Percentiles rank a stretch among this genome's conserved stretches.
Evolutionary conservation across 768 basidiomycete species (phyloP).

Genomic region (Tylopilus intermedius): DNA sequence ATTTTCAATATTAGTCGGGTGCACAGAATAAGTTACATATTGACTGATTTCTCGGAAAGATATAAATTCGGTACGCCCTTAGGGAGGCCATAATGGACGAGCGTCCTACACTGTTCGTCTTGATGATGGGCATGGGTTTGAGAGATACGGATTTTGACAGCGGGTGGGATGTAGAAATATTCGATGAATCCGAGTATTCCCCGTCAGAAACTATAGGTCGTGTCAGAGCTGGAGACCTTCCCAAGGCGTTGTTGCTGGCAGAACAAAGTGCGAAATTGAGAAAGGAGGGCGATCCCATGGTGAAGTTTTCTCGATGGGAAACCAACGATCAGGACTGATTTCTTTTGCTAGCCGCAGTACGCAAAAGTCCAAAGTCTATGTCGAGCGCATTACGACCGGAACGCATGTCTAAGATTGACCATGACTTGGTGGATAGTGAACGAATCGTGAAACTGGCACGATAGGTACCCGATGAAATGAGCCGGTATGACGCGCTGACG

Average conservation of each 20-base stretch:
- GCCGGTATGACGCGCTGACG: constrained; percentile 11
- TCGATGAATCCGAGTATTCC: not conserved
- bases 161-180: constrained; percentile 7
- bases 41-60: not conserved
- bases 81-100: constrained; percentile 6
- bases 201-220: not conserved
- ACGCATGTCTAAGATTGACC: constrained; percentile 12
- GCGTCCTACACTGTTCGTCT: constrained; percentile 7
- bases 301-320: not conserved
- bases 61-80: no score
- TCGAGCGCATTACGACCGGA: constrained; percentile 7
- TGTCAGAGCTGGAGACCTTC: constrained; percentile 4
- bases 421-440: constrained; percentile 13
- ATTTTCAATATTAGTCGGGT: constrained; percentile 18
- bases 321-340: not conserved
- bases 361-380: constrained; percentile 17
- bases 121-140: constrained; percentile 12
- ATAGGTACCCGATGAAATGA: not conserved
- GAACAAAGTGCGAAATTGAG: constrained; percentile 8
- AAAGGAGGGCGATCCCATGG: constrained; percentile 7
- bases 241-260: constrained; percentile 6
- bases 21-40: not conserved
- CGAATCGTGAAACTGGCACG: constrained; percentile 14
- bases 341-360: constrained; percentile 4
- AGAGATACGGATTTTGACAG: constrained; percentile 12